These are phyloP conservation scores for Ilex asprella DNA, from an alignment of 257 asterid genomes.

Conservation along the genomic window DNA sequence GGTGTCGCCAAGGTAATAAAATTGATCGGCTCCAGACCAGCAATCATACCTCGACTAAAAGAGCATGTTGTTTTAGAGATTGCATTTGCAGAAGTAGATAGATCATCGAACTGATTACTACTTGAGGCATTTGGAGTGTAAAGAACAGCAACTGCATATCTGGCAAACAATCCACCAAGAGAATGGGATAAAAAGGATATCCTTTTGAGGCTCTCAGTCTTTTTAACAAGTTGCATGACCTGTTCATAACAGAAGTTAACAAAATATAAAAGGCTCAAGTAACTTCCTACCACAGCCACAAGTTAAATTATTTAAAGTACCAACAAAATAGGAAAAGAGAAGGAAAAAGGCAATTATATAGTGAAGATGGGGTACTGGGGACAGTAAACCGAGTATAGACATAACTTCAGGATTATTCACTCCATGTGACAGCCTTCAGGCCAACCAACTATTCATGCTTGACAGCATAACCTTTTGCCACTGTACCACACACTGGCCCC, in stretches of 20 bases:
- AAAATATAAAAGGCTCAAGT: conserved; percentile 5
- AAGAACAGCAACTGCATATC: conserved; percentile 80
- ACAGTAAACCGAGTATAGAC: no score
- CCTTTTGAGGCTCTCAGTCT: conserved; percentile 52
- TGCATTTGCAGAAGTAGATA: conserved; percentile 13
- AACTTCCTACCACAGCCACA: conserved; percentile 1
- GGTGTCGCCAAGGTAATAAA: conserved; percentile 98
- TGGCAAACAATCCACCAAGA: conserved; percentile 90
- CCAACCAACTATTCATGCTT: no score
- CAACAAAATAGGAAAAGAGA: no score
- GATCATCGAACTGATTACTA: conserved; percentile 22
- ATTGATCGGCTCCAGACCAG: conserved; percentile 82
- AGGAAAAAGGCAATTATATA: no score
- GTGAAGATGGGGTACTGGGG: no score
- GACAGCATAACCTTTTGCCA: no score
- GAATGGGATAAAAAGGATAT: conserved; percentile 95
- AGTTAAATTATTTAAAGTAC: no score
- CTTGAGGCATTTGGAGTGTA: conserved; percentile 32
- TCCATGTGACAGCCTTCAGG: no score
- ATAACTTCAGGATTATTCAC: no score
- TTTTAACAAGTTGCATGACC: conserved; percentile 68
- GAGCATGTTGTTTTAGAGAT: conserved; percentile 12
- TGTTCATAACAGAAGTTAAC: conserved; percentile 16
- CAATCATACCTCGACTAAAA: conserved; percentile 46
- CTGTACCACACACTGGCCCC: no score